Conservation (phyloP, 2,329 filamentous ascomycete genomes). For the Alternaria sp. region DNA sequence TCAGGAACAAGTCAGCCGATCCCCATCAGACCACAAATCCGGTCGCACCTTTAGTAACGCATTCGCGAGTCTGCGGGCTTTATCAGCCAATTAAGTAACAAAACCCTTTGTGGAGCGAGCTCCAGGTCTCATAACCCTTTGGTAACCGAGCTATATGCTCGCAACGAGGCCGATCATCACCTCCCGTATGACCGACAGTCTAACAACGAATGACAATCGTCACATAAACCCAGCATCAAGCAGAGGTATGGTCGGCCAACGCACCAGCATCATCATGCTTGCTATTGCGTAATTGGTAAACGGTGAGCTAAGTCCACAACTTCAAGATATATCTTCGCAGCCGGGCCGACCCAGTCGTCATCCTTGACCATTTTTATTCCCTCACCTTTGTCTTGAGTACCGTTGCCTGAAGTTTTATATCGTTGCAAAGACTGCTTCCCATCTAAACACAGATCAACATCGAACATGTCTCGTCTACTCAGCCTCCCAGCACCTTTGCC, state of each 20-base stretch:
- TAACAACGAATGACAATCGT: constrained; percentile 16
- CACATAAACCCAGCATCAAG: background rate
- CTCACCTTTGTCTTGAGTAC: background rate
- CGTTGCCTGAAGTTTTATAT: background rate
- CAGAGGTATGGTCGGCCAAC: constrained; percentile 1
- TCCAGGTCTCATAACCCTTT: constrained; percentile 8
- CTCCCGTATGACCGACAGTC: constrained; percentile 36
- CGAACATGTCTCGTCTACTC: constrained; percentile 33
- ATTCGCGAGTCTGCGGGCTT: constrained; percentile 10
- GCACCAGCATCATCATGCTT: constrained; percentile 9
- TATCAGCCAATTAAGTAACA: constrained; percentile 27
- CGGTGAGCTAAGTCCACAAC: constrained; percentile 11
- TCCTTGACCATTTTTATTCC: background rate
- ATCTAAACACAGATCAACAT: background rate
- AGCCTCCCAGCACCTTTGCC: constrained; percentile 37
- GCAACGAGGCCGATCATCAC: constrained; percentile 19
- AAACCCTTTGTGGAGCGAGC: constrained; percentile 22
- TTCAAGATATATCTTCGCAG: constrained; percentile 9
- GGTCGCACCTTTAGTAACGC: constrained; percentile 8
- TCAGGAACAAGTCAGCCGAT: constrained; percentile 28
- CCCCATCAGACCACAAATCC: constrained; percentile 19
- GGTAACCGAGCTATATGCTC: constrained; percentile 14
- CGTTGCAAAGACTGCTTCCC: too few relatives aligned
- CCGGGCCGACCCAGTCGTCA: background rate
- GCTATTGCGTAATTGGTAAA: constrained; percentile 2